Conservation (phyloP, 495 filamentous ascomycete species). For the Hypoxylon fragiforme region DNA sequence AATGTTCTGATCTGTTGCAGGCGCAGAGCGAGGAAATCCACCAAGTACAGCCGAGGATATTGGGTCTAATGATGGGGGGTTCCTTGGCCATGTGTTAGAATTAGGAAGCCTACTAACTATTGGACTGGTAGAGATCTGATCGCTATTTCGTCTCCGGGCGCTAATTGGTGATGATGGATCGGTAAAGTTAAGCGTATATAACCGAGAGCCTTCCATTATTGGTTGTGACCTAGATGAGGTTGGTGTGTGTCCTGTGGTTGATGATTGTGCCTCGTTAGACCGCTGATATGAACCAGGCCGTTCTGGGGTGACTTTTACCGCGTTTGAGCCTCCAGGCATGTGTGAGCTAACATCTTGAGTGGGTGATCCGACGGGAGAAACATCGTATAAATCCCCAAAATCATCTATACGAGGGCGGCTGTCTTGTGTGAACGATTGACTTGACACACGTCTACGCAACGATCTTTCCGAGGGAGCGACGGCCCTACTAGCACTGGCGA, state of each 20-base stretch:
- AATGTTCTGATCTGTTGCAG: constrained; percentile 33
- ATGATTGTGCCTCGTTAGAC: constrained; percentile 17
- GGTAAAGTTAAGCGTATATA: constrained; percentile 31
- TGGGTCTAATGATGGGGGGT: constrained; percentile 24
- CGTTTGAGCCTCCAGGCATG: constrained; percentile 4
- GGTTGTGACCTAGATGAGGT: constrained; percentile 24
- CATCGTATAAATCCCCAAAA: constrained; percentile 56
- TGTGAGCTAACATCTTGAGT: constrained; percentile 24
- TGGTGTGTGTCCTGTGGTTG: constrained; percentile 26
- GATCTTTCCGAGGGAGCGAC: constrained; percentile 14
- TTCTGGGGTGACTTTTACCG: constrained; percentile 22
- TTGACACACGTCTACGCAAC: constrained; percentile 27
- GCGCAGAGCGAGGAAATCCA: constrained; percentile 50
- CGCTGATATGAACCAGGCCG: constrained; percentile 35
- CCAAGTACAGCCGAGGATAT: constrained; percentile 16
- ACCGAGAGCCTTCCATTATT: constrained; percentile 9
- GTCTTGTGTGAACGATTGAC: constrained; percentile 26
- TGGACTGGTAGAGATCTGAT: constrained; percentile 17
- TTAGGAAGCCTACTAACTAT: constrained; percentile 41
- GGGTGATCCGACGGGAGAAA: constrained; percentile 57
- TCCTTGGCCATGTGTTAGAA: constrained; percentile 50
- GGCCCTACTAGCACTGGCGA: constrained; percentile 7
- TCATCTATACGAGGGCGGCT: constrained; percentile 5
- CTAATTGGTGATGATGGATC: constrained; percentile 34
- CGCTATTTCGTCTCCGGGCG: constrained; percentile 13